Evolutionary conservation across 208 protist genomes (phyloP), one percentile per base, ranked within the genome.

Genomic region (Balamuthia mandrillaris): DNA sequence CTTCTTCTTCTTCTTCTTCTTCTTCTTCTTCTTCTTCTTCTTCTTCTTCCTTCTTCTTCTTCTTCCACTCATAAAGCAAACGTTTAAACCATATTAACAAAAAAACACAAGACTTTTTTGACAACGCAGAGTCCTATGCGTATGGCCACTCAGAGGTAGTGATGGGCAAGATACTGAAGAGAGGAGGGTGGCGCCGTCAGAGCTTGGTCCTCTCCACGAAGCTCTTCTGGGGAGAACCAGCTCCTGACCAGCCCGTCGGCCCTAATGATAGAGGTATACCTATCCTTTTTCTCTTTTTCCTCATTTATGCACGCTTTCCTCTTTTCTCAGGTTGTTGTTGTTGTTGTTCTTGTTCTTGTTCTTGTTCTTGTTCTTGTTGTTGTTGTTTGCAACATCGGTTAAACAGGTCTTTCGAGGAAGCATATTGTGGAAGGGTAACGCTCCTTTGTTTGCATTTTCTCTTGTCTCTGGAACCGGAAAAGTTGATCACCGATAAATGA

Each of bases 31-130:
- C n/a, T n/a, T n/a, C n/a, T n/a, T n/a, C n/a, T n/a, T n/a, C n/a
- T n/a, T n/a, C n/a, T n/a, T n/a, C n/a, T n/a, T n/a, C n/a, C n/a
- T n/a, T n/a, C n/a, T n/a, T n/a, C n/a, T n/a, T n/a, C n/a, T n/a
- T n/a, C n/a, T n/a, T n/a, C n/a, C n/a, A n/a, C n/a, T n/a, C n/a
- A n/a, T n/a, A n/a, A n/a, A n/a, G n/a, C n/a, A n/a, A n/a, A n/a
- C n/a, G n/a, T n/a, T n/a, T n/a, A n/a, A n/a, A n/a, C n/a, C n/a
- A n/a, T n/a, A n/a, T n/a, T n/a, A n/a, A n/a, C n/a, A n/a, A n/a
- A n/a, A n/a, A n/a, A n/a, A n/a, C 45, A 18, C 10, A 45, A 81
- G 74, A 88, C 85, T 88, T 88, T 47, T 88, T 88, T 44, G 85
- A 88, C 56, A 88, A 75, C 33, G 85, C 85, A 33, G 85, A 88